Evolutionary conservation across 805 yeast species (phyloP), one percentile per base, ranked within the genome.

Genomic region (Sungouiozyma ichnusensis): DNA sequence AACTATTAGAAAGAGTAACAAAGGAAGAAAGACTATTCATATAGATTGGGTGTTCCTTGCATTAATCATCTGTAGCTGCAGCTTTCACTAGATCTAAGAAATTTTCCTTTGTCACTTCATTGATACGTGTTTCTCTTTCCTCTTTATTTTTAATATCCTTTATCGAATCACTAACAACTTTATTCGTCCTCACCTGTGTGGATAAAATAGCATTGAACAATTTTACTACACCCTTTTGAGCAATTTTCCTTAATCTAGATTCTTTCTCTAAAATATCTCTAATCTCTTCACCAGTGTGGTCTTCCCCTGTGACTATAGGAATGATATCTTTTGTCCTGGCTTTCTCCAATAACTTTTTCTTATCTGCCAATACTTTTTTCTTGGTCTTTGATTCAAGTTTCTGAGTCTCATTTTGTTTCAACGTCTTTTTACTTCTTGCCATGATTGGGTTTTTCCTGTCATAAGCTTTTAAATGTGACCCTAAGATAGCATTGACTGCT

Each of bases 381-480:
- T 76, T 79, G 9, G 96, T 97, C 59, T 86, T 84, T 45, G 76
- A 74, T 52, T 90, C 97, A 37, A 92, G 67, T 55, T 82, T 84
- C 40, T 84, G 85, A 27, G 79, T 73, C 51, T 88, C 96, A 43
- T 83, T 72, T 50, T 84, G 79, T 63, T 79, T 81, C 39, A 79
- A 47, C 0, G 79, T 74, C 35, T 73, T 69, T 50, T 81, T 83
- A 55, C 84, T 83, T 64, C 97, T 78, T 6, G 90, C 88, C 64
- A 90, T 71, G 43, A 90, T 85, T 2, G 98, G 98, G 59, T 88
- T 95, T 36, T 74, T 74, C 56, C 97, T 72, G 55, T 83, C 86
- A 53, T 90, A 83, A 0, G 95, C 94, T 60, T 92, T 92, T 50
- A 90, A 69, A 53, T 77, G 80, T 1, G 97, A 85, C 4, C 82